Base-by-base conservation (phyloP, 768 basidiomycete genomes). In the Austroboletus eburneus region DNA sequence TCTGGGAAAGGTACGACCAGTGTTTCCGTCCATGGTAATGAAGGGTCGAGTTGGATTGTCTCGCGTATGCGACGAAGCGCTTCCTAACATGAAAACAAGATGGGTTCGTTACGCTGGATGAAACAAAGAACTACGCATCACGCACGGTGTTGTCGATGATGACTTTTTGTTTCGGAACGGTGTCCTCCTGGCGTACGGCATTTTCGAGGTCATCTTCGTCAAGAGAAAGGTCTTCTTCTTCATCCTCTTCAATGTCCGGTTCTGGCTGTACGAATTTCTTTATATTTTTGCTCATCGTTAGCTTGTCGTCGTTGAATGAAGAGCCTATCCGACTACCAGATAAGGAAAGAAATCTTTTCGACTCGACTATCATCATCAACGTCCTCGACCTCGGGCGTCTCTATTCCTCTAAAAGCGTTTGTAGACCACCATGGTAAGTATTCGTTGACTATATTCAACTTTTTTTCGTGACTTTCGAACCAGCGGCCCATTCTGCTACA, bases 1-100 rank as follows among this genome's bases (percentile, higher is more conserved):
- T 86, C 69, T 5, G 91, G 86, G 65, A 83, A 92, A 22, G 81
- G 71, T 5, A 92, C 61, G 1, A 75, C 72, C 1, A 93, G 73
- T 0, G 88, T 91, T 62, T 94, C 90, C 42, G 88, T 89, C 90
- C 90, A 92, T 16, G 87, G 77, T 38, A 91, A 65, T 49, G 80
- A 79, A 22, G 80, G 70, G 56, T 89, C 86, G 10, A 92, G 75
- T 56, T 83, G 75, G 20, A 91, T 88, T 12, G 78, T 73, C 53
- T 87, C 82, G 33, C 86, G 80, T 55, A 93, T 91, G 48, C 90
- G 84, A 44, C 82, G 79, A 37, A 95, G 75, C 21, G 89, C 89
- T 40, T 78, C 72, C 90, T 92, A 44, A 30, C 40, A 1, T 8
- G n/a, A 13, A 27, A 13, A 25, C 16, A 16, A 34, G 24, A 24